phyloP scores from a whole-genome alignment of 208 protist genomes.

The Leishmania tropica region DNA sequence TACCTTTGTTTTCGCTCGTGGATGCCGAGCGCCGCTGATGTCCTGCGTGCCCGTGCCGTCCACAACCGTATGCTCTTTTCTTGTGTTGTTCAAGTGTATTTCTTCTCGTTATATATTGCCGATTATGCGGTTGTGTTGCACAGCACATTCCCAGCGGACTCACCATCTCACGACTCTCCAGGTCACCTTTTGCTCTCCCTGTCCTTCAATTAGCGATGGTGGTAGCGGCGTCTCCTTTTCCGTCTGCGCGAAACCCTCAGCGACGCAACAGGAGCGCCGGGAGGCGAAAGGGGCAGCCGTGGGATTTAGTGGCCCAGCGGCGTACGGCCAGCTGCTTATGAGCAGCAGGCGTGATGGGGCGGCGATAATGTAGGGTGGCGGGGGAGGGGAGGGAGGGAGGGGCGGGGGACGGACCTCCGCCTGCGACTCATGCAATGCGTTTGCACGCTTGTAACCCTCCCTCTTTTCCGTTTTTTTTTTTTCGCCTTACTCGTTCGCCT shows the following conservation, averaged over 20 bases:
- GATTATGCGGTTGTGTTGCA: background rate
- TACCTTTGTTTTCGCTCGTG: conserved; percentile 5
- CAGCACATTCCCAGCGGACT: background rate
- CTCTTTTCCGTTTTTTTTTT: background rate
- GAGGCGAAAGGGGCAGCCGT: background rate
- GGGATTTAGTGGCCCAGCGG: background rate
- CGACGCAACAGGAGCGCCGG: background rate
- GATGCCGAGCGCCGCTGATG: background rate
- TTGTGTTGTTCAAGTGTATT: background rate
- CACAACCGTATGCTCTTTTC: background rate
- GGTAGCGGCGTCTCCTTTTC: background rate
- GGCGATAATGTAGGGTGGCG: background rate
- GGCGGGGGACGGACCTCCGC: background rate
- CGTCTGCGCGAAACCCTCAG: background rate
- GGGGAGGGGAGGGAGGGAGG: too few relatives aligned
- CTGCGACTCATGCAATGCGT: background rate
- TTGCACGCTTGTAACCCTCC: background rate
- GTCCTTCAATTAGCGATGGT: background rate
- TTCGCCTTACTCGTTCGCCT: background rate
- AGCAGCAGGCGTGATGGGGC: background rate
- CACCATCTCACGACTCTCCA: too few relatives aligned
- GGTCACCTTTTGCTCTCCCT: conserved; percentile 10
- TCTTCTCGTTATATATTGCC: background rate
- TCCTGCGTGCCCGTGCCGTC: background rate
- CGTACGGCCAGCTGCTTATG: background rate